These are phyloP conservation scores for Chaetomium globosum DNA, from an alignment of 2,329 filamentous ascomycete genomes.

Conservation along the genomic window DNA sequence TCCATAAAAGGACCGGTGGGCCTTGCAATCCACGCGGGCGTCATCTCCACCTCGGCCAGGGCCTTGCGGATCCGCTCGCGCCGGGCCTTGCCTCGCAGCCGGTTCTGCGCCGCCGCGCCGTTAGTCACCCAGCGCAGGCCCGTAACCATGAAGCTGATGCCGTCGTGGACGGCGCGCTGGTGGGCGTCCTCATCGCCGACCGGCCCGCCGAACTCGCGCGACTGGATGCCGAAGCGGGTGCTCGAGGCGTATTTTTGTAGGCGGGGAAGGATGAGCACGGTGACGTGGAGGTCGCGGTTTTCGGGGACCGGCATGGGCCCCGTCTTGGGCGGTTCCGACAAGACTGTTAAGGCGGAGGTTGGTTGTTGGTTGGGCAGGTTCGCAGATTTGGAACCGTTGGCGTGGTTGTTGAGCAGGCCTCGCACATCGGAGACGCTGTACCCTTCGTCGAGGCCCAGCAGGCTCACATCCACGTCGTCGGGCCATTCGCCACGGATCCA, in stretches of 20 bases:
- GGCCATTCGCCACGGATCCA: conserved; percentile 90
- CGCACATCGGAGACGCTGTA: conserved; percentile 36
- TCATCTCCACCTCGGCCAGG: conserved; percentile 54
- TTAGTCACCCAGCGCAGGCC: conserved; percentile 81
- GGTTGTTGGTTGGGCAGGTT: background rate
- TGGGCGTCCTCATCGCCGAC: conserved; percentile 48
- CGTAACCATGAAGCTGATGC: conserved; percentile 84
- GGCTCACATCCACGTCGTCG: conserved; percentile 70
- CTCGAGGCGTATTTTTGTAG: conserved; percentile 75
- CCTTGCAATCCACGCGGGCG: conserved; percentile 42
- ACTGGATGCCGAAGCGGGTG: conserved; percentile 78
- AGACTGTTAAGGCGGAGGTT: conserved; percentile 44
- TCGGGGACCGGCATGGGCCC: conserved; percentile 66
- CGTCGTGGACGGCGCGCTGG: conserved; percentile 63
- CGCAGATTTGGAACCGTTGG: conserved; percentile 29
- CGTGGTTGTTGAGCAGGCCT: conserved; percentile 39
- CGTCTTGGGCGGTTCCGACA: conserved; percentile 58
- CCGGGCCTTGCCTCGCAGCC: conserved; percentile 58
- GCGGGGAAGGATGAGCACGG: conserved; percentile 77
- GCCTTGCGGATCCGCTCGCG: conserved; percentile 60
- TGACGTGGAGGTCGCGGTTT: conserved; percentile 83
- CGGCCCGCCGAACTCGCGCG: conserved; percentile 72
- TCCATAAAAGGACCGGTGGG: conserved; percentile 24
- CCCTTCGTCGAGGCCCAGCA: conserved; percentile 61
- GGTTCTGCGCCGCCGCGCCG: conserved; percentile 64